Evolutionary conservation across 257 asterid species (phyloP), one percentile per base, ranked within the genome.

Genomic region (Ehretia macrophylla): DNA sequence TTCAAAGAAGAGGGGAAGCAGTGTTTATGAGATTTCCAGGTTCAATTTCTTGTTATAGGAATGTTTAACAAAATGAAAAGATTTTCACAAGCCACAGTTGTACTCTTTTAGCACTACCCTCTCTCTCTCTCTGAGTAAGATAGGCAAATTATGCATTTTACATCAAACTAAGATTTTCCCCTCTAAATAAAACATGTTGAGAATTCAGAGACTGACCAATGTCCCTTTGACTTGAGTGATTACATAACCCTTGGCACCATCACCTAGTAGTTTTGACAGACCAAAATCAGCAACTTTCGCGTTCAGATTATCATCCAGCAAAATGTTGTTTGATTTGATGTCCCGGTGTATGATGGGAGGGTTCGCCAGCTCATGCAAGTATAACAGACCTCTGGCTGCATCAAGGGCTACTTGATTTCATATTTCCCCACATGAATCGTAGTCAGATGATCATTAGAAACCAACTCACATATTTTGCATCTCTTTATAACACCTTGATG

Each of bases 231-330:
- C 98, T 81, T 91, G 98, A 47, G 96, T 91, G 39, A 81, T 77
- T 64, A 91, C 79, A 53, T 91, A 81, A 51, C 96, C 92, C 68
- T 83, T 85, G 32, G 79, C 79, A n/a, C 77, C 73, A 58, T 87
- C 97, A 23, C 86, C 85, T 79, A 91, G 39, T 64, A 78, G 94
- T 74, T 90, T 87, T 1, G 98, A 91, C 19, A 91, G 62, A 57
- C 98, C 98, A 63, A 91, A 91, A 66, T 91, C 98, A 18, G 98
- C 95, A 18, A 91, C 98, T 72, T 88, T 83, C 11, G 98, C 96
- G 48, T 14, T 80, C n/a, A 85, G 69, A 58, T 77, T 75, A 32
- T 75, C 74, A 64, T 85, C 96, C 18, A 90, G 56, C 65, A 90
- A 78, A 38, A 90, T 90, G 59, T 90, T 90, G 58, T 88, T 90